Base-by-base conservation (phyloP, 129 eudicot genomes). In the Tagetes patula region DNA sequence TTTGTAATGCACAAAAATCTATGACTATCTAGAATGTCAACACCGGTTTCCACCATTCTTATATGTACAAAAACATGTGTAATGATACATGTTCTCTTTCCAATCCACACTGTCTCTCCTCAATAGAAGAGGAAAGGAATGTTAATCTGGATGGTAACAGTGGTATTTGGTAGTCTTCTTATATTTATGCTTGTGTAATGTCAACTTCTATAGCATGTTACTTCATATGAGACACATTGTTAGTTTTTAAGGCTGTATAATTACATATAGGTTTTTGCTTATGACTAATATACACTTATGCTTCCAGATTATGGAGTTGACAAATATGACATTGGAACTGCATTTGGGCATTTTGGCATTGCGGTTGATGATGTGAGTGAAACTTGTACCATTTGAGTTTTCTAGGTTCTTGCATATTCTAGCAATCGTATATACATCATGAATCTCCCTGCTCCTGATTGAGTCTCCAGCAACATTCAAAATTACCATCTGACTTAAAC, bases 281-380 rank as follows among this genome's bases (percentile, higher is more conserved):
- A 30, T 48, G 72, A 71, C 73, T 53, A 20, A 32, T 64, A 70
- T 77, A 42, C 48, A 39, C 48, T 75, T 39, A 12, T 86, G 61
- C 64, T 83, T 49, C 68, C 90, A 91, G 97, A 92, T 79, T 92
- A 92, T 82, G 97, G 96, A 63, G 88, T 92, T 60, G 97, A 92
- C 82, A 86, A 87, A 61, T 92, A 92, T 72, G 94, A 92, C 70
- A 92, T 92, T 53, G 97, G 97, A 55, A 48, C 87, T 73, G 97
- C 82, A 74, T 92, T 92, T 67, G 97, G 97, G 68, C 96, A 92
- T 77, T 92, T 92, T 78, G 97, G 96, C 43, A 85, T 92, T 46
- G 97, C 96, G 7, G 94, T 89, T 63, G 97, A 92, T 75, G 97
- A 92, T 82, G 97, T 91, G 82, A 86, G 92, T 78, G 32, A 42